Base-by-base conservation (phyloP, 345 rosid species). In the Melastoma malabathricum region DNA sequence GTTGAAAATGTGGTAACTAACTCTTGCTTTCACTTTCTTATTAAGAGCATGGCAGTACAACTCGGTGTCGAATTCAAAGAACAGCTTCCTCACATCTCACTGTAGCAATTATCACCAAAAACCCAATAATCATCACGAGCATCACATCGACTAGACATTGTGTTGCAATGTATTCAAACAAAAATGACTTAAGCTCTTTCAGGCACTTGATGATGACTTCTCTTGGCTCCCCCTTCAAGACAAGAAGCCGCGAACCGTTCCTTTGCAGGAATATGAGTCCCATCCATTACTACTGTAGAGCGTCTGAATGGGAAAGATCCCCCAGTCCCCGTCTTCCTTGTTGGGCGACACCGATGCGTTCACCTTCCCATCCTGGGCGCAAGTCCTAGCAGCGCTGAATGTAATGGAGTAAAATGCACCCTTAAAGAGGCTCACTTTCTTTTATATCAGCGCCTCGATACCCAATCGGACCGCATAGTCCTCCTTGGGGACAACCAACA, bases 21-120 rank as follows among this genome's bases (percentile, higher is more conserved):
- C 44, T 18, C 48, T 53, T 45, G 84, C 98, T 86, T 86, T 81
- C 7, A 86, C 85, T 72, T 63, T 76, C 20, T 39, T 25, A 68
- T 83, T 89, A 43, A 90, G 43, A 48, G 76, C 84, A 69, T 76
- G 98, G 68, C 86, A 90, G 68, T 90, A 84, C 0, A 94, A 92
- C 22, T 90, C 94, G 1, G 89, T 80, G 55, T 90, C 98, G 66
- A 71, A 72, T 58, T 90, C 98, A 60, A 76, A 82, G 75, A 94
- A 90, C 49, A 90, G 85, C 57, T 55, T 86, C 44, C 75, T 64
- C 56, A 86, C 75, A 44, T 84, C 59, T 96, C 94, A 90, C 94
- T 89, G 60, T 67, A 61, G 63, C 15, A 59, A 59, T 25, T 47
- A 59, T 10, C 13, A 51, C n/a, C 44, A 3, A 1, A 0, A 31